phyloP scores from a whole-genome alignment of 768 basidiomycete genomes.

The Tulasnella sp. region DNA sequence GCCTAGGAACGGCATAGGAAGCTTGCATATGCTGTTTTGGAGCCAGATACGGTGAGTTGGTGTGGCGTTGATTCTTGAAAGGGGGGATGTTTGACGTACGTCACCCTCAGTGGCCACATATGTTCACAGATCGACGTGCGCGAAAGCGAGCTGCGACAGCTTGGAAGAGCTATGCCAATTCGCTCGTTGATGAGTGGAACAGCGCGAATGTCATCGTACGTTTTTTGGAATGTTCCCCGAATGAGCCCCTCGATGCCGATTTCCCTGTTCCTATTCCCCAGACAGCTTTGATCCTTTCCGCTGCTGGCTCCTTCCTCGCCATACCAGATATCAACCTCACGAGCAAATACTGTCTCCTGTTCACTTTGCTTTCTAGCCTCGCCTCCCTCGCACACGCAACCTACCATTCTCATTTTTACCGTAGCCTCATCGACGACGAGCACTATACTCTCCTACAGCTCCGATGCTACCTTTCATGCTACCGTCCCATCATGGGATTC shows the following conservation, averaged over 20 bases:
- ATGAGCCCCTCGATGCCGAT: too few relatives aligned
- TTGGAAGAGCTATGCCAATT: constrained; percentile 6
- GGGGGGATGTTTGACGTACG: too few relatives aligned
- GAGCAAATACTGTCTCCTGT: background rate
- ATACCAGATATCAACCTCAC: constrained; percentile 9
- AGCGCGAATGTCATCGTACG: constrained; percentile 12
- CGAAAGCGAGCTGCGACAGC: constrained; percentile 4
- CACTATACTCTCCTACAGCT: constrained; percentile 13
- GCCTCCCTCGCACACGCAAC: constrained; percentile 8
- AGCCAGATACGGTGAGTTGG: background rate
- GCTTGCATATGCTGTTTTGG: constrained; percentile 1
- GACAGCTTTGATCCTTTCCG: constrained; percentile 4
- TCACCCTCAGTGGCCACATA: background rate
- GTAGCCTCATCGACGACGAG: constrained; percentile 1
- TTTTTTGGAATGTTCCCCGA: too few relatives aligned
- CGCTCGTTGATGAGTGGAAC: constrained; percentile 10
- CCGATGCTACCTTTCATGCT: constrained; percentile 5
- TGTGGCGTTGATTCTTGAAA: too few relatives aligned
- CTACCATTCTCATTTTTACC: constrained; percentile 7
- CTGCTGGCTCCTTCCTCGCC: constrained; percentile 5
- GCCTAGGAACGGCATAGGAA: background rate
- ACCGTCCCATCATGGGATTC: constrained; percentile 4
- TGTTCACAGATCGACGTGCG: constrained; percentile 9
- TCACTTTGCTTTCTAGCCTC: constrained; percentile 4
- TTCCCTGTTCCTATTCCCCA: background rate